These are phyloP conservation scores for Eucalyptus pauciflora DNA, from an alignment of 345 rosid species.

Conservation along the genomic window DNA sequence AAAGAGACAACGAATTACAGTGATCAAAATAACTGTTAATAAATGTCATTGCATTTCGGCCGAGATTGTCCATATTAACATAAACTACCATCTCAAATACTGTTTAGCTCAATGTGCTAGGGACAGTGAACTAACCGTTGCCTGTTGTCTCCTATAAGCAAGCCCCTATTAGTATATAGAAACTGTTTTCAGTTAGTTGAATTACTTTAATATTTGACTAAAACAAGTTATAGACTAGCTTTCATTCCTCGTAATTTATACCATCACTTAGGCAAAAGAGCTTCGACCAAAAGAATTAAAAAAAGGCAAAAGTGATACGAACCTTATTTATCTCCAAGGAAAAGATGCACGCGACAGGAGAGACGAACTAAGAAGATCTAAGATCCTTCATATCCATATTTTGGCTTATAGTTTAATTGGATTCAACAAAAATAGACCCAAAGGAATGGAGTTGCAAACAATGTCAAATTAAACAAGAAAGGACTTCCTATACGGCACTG, in stretches of 20 bases:
- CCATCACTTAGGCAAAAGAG: not conserved
- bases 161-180: not conserved
- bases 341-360: not conserved
- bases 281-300: no score
- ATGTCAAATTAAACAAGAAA: not conserved
- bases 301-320: not conserved
- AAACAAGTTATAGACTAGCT: not conserved
- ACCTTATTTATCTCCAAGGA: not conserved
- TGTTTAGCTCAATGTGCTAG: not conserved
- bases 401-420: not conserved
- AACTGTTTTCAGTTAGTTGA: not conserved
- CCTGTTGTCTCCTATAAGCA: not conserved
- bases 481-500: not conserved
- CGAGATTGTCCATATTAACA: accelerated
- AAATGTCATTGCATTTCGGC: not conserved
- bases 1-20: not conserved
- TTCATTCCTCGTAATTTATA: not conserved
- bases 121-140: not conserved
- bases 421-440: not conserved
- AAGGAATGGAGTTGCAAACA: not conserved
- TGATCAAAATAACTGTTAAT: not conserved
- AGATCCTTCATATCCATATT: not conserved
- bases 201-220: not conserved
- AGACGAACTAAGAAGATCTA: not conserved
- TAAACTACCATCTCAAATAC: not conserved